phyloP scores from a whole-genome alignment of 371 early-diverging fungal species.

The Mucor plumbeus region DNA sequence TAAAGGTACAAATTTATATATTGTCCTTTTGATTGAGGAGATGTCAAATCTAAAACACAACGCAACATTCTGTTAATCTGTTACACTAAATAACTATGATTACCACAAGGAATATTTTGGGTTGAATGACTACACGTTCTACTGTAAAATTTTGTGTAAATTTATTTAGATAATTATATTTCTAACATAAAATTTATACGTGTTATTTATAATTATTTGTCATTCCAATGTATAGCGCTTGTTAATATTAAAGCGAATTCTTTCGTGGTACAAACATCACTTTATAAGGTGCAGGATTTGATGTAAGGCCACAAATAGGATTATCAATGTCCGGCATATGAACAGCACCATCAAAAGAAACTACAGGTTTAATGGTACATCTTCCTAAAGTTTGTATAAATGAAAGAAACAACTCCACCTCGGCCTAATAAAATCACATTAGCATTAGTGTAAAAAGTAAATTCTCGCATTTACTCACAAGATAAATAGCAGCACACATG shows the following conservation, averaged over 20 bases:
- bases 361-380: conserved; percentile 8
- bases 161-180: too few relatives aligned
- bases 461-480: not conserved
- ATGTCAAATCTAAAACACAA: too few relatives aligned
- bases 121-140: too few relatives aligned
- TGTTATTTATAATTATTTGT: too few relatives aligned
- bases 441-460: not conserved
- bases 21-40: too few relatives aligned
- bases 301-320: not conserved
- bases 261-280: not conserved
- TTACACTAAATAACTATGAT: too few relatives aligned
- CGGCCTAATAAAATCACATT: conserved; percentile 7
- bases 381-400: conserved; percentile 9
- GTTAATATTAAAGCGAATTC: not conserved
- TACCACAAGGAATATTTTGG: too few relatives aligned
- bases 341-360: not conserved
- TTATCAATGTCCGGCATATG: conserved; percentile 1
- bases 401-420: conserved; percentile 5
- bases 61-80: too few relatives aligned
- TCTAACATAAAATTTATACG: too few relatives aligned
- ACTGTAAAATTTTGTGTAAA: too few relatives aligned
- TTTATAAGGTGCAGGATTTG: not conserved
- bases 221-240: too few relatives aligned
- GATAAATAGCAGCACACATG: conserved; percentile 24
- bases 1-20: too few relatives aligned